These are phyloP conservation scores for Amanita subjunquillea DNA, from an alignment of 768 basidiomycete genomes.

Conservation along the genomic window DNA sequence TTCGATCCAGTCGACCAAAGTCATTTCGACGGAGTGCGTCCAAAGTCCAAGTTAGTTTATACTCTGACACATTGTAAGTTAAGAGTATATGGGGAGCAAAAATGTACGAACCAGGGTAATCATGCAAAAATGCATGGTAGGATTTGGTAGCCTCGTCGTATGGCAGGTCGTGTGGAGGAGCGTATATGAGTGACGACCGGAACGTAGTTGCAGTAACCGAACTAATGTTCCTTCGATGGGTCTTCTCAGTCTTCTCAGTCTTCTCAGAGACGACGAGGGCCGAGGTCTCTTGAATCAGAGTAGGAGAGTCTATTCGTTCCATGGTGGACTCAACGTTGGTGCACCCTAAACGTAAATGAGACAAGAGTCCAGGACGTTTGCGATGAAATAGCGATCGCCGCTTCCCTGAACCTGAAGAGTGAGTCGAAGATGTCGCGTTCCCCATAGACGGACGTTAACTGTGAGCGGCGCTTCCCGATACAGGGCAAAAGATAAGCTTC, in stretches of 20 bases:
- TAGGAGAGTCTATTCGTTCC: conserved; percentile 19
- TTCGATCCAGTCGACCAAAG: conserved; percentile 45
- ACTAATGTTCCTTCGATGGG: neutral
- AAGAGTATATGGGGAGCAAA: neutral
- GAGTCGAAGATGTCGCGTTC: conserved; percentile 13
- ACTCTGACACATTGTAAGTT: conserved; percentile 29
- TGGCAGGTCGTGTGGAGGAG: conserved; percentile 15
- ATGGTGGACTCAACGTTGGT: conserved; percentile 23
- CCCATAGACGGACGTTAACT: conserved; percentile 17
- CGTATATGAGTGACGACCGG: conserved; percentile 13
- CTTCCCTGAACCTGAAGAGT: conserved; percentile 8
- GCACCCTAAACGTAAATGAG: conserved; percentile 30
- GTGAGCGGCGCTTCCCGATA: conserved; percentile 6
- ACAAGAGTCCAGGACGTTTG: conserved; percentile 25
- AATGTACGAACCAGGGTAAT: conserved; percentile 23
- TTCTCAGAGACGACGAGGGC: conserved; percentile 21
- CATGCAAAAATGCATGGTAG: conserved; percentile 39
- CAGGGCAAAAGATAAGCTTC: conserved; percentile 1
- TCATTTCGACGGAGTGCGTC: conserved; percentile 59
- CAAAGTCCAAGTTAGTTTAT: conserved; percentile 58
- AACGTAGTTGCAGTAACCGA: neutral
- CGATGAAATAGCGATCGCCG: conserved; percentile 15
- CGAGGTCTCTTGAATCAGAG: conserved; percentile 25
- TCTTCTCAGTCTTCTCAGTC: neutral
- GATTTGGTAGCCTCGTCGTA: conserved; percentile 29